Evolutionary conservation across 1,139 yeast genomes (phyloP).

Genomic region (Suhomyces bribrorum): DNA sequence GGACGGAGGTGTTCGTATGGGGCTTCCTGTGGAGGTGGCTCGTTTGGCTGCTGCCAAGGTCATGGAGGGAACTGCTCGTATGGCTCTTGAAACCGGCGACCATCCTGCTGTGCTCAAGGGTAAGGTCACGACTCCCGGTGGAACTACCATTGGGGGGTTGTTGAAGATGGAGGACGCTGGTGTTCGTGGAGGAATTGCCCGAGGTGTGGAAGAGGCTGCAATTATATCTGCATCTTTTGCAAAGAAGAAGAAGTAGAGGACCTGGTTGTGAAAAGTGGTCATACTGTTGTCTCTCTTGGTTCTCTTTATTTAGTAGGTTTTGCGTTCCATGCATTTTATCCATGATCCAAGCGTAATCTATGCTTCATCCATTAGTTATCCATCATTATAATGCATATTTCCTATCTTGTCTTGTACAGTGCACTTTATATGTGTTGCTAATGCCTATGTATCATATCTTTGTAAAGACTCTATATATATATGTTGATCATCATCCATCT

Average conservation of each 20-base stretch:
- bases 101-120: constrained; percentile 92
- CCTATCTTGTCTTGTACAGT: no score
- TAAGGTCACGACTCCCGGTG: constrained; percentile 96
- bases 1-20: constrained; percentile 95
- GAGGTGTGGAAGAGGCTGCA: constrained; percentile 91
- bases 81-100: constrained; percentile 79
- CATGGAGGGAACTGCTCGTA: constrained; percentile 92
- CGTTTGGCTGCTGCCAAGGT: constrained; percentile 92
- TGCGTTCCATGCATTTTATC: no score
- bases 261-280: no score
- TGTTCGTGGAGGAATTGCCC: constrained; percentile 81
- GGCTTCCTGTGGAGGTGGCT: constrained; percentile 84
- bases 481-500: no score
- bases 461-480: no score
- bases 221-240: constrained; percentile 78
- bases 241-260: constrained; percentile 58
- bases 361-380: no score
- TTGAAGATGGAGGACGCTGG: constrained; percentile 91
- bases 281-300: no score
- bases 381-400: no score
- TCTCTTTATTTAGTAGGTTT: no score
- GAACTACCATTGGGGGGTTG: constrained; percentile 95
- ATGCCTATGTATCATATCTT: no score
- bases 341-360: no score
- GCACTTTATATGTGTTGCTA: no score